A percentile compares a stretch with the other conserved stretches of the same genome.
These are phyloP conservation scores for Pluteus cervinus DNA, from an alignment of 768 basidiomycete genomes.

Conservation along the genomic window DNA sequence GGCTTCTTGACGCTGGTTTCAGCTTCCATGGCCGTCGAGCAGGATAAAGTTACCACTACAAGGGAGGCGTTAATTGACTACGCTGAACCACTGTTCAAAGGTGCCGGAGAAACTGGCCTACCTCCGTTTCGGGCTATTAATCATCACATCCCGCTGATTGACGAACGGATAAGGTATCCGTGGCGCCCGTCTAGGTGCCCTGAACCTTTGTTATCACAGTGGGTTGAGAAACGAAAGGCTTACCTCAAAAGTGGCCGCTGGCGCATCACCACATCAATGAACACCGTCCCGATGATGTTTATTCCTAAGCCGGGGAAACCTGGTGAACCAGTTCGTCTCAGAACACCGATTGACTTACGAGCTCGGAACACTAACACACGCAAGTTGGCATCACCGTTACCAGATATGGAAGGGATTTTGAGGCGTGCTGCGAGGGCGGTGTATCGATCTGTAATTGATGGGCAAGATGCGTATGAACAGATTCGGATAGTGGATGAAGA, in stretches of 20 bases:
- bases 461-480: constrained; percentile 33
- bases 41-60: no score
- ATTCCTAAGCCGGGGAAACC: constrained; percentile 15
- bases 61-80: constrained; percentile 14
- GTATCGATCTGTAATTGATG: constrained; percentile 24
- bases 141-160: constrained; percentile 35
- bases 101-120: constrained; percentile 20
- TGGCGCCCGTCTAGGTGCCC: constrained; percentile 32
- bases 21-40: constrained; percentile 8
- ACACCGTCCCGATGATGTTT: constrained; percentile 28
- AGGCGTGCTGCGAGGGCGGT: constrained; percentile 12
- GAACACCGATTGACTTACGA: constrained; percentile 25
- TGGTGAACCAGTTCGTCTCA: constrained; percentile 14
- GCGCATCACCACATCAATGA: constrained; percentile 24
- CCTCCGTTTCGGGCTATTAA: constrained; percentile 35
- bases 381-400: constrained; percentile 22
- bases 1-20: no score
- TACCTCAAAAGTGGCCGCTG: constrained; percentile 22
- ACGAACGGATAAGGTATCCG: constrained; percentile 19
- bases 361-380: constrained; percentile 29
- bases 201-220: constrained; percentile 24
- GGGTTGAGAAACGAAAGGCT: constrained; percentile 21
- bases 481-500: constrained; percentile 21
- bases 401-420: constrained; percentile 19
- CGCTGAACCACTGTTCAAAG: constrained; percentile 17